Evolutionary conservation across 306 rosid species (phyloP).

Genomic region (Vicia villosa): DNA sequence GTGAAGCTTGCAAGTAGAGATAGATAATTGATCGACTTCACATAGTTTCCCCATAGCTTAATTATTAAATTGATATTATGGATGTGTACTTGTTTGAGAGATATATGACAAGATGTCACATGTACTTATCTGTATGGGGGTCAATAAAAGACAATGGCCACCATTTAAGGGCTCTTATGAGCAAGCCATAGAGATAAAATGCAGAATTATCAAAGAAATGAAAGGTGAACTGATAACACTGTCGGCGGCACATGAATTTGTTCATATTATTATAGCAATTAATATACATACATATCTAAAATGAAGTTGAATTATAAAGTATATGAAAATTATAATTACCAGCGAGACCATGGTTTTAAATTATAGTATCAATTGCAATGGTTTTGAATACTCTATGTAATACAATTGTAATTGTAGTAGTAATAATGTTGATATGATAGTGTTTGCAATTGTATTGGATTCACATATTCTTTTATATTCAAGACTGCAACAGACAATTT

Average conservation of each 20-base stretch:
- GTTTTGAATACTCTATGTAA: no score
- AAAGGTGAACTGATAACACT: conserved; percentile 23
- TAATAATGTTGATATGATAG: no score
- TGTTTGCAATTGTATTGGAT: no score
- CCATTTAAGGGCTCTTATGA: conserved; percentile 4
- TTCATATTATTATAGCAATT: background rate
- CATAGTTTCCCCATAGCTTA: background rate
- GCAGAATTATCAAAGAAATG: conserved; percentile 8
- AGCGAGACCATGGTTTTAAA: no score
- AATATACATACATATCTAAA: background rate
- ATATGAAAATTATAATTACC: background rate
- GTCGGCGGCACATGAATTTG: conserved; percentile 37
- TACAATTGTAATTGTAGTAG: no score
- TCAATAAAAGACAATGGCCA: conserved; percentile 28
- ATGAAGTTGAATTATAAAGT: background rate
- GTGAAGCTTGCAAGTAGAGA: background rate
- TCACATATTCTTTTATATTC: no score
- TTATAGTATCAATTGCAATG: no score
- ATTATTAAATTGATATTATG: conserved; percentile 12
- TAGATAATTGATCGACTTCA: conserved; percentile 15
- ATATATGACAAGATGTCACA: conserved; percentile 29
- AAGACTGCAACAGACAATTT: no score
- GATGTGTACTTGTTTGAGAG: conserved; percentile 36
- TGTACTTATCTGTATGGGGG: conserved; percentile 38
- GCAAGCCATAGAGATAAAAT: conserved; percentile 18